Base-by-base conservation (phyloP, 176 grass and related monocot species). In the Saccharum officinarum region DNA sequence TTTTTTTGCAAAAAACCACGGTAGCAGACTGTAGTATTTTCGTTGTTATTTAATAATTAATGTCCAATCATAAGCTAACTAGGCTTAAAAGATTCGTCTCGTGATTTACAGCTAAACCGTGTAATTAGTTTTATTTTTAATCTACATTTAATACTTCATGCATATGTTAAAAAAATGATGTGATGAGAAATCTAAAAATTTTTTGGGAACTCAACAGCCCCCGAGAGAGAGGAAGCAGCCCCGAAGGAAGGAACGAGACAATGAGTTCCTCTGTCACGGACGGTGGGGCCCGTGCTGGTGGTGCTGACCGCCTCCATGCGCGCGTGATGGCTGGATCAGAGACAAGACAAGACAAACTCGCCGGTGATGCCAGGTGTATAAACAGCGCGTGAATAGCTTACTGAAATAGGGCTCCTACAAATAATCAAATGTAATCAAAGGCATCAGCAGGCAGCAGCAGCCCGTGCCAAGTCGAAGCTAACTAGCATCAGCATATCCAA, bases 401-500 rank as follows among this genome's bases (percentile, higher is more conserved):
- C 10, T 49, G 45, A 1, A 5, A 6, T 47, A 49, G 14, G 5
- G 47, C 5, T 52, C 49, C 49, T 52, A 52, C 16, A 0, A 52
- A 16, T 28, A 23, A 44, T 12, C n/a, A 18, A 44, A 42, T 16
- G 8, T 0, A 5, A 39, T 77, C 22, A 26, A 23, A 39, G 33
- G 67, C 15, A 68, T 55, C 10, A n/a, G 20, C 76, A 18, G 59
- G 37, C 10, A n/a, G 20, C 76, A 18, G 59, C 57, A 39, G 15
- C 69, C 2, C 26, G 2, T 77, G 71, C 83, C 78, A 3, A 69
- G 83, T 89, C 88, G 50, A 89, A 85, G 76, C 37, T 60, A 16
- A 13, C 47, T 12, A 47, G 38, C 17, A 39, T 36, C 34, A 36
- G 50, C 50, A 57, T 57, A 55, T 55, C 52, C 52, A 55, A 34